These are phyloP conservation scores for Apiospora saccharicola DNA, from an alignment of 2,329 filamentous ascomycete genomes.

Conservation along the genomic window DNA sequence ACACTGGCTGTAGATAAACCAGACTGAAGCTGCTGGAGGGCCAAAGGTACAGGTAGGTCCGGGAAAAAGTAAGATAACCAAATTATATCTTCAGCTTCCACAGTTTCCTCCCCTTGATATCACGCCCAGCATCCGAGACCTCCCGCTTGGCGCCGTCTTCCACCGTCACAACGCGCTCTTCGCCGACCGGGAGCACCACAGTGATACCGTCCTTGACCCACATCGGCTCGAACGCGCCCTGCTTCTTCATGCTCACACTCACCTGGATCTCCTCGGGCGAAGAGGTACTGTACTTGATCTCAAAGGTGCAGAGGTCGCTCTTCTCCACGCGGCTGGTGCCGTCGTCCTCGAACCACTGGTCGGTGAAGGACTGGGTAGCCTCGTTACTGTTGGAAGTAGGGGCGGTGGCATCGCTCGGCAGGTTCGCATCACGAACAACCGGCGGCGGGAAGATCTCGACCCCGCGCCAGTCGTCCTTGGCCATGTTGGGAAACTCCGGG, in stretches of 20 bases:
- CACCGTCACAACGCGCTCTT: slow-evolving; percentile 38
- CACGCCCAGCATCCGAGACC: slow-evolving; percentile 31
- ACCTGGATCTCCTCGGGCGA: slow-evolving; percentile 32
- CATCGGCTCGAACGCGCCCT: slow-evolving; percentile 38
- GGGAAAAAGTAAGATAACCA: not conserved
- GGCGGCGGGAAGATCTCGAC: slow-evolving; percentile 53
- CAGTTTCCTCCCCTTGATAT: slow-evolving; percentile 33
- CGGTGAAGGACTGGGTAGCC: slow-evolving; percentile 32
- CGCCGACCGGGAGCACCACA: slow-evolving; percentile 42
- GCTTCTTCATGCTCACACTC: slow-evolving; percentile 29
- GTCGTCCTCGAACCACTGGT: slow-evolving; percentile 44
- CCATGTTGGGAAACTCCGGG: slow-evolving; percentile 47
- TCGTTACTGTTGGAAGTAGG: not conserved
- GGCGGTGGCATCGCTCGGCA: slow-evolving; percentile 23
- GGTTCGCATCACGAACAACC: slow-evolving; percentile 27
- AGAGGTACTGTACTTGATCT: slow-evolving; percentile 33
- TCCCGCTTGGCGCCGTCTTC: slow-evolving; percentile 19
- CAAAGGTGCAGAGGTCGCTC: slow-evolving; percentile 35
- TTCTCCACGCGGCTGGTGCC: slow-evolving; percentile 38
- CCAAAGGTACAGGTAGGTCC: not conserved
- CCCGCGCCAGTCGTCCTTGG: slow-evolving; percentile 50
- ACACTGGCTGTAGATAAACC: too few relatives aligned
- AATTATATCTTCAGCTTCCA: slow-evolving; percentile 30
- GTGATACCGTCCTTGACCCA: slow-evolving; percentile 39
- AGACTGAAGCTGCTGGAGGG: too few relatives aligned